Conservation (phyloP, 345 rosid genomes). For the Eutrema yunnanense region DNA sequence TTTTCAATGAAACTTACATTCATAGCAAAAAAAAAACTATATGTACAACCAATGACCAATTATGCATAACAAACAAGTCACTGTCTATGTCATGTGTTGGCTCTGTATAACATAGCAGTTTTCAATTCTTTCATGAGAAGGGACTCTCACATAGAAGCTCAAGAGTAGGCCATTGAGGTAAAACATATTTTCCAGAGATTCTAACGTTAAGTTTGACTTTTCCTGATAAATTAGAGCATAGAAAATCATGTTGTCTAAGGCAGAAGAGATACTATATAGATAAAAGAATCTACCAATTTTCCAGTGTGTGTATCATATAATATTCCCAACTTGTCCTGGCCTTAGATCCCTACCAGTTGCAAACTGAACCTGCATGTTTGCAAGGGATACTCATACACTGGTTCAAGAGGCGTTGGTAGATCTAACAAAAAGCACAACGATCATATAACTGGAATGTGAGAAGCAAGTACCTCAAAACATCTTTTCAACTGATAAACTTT, state of each 20-base stretch:
- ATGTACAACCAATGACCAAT: no score
- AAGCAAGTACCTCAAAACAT: conserved; percentile 72
- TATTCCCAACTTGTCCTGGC: conserved; percentile 78
- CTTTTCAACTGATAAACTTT: conserved; percentile 54
- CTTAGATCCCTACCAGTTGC: conserved; percentile 91
- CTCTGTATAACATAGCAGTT: no score
- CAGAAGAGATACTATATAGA: neutral
- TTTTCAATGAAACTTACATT: no score
- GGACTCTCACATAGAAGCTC: neutral
- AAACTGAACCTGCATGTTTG: conserved; percentile 64
- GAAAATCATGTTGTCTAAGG: neutral
- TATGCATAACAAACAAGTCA: no score
- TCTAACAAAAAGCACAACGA: neutral
- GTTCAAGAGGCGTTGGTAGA: neutral
- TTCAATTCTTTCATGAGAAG: neutral
- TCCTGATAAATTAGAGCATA: neutral
- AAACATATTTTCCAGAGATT: neutral
- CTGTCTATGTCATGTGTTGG: no score
- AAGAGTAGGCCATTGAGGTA: neutral
- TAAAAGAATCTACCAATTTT: conserved; percentile 54
- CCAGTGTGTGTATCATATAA: conserved; percentile 66
- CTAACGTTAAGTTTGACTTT: neutral
- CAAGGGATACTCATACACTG: neutral
- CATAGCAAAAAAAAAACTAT: no score
- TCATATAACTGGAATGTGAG: neutral